These are phyloP conservation scores for Peltaster fructicola DNA, from an alignment of 2,329 filamentous ascomycete species.

Conservation along the genomic window DNA sequence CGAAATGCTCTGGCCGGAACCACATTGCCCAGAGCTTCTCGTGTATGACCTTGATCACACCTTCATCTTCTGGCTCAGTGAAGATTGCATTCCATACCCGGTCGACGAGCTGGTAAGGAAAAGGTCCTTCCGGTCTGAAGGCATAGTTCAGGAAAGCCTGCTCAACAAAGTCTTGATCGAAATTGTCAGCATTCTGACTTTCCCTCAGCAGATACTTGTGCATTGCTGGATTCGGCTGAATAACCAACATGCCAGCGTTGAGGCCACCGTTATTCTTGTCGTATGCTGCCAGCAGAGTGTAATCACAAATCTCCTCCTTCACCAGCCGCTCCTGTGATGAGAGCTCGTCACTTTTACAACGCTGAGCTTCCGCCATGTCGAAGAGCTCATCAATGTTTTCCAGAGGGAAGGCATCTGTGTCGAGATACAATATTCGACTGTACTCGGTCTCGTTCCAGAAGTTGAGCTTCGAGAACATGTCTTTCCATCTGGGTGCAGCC, in stretches of 20 bases:
- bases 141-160: slow-evolving; percentile 9
- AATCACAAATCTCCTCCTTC: too few relatives aligned
- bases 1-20: too few relatives aligned
- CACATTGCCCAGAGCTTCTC: slow-evolving; percentile 10
- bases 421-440: slow-evolving; percentile 37
- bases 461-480: slow-evolving; percentile 52
- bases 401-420: slow-evolving; percentile 48
- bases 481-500: too few relatives aligned
- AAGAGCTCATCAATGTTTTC: slow-evolving; percentile 54
- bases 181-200: slow-evolving; percentile 6
- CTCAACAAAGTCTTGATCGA: slow-evolving; percentile 9
- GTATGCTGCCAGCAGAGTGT: too few relatives aligned
- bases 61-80: slow-evolving; percentile 7
- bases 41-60: slow-evolving; percentile 10
- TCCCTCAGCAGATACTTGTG: slow-evolving; percentile 7
- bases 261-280: too few relatives aligned
- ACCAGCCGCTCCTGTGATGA: too few relatives aligned
- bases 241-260: slow-evolving; percentile 9
- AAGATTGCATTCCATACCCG: slow-evolving; percentile 10
- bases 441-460: slow-evolving; percentile 52
- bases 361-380: too few relatives aligned
- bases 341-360: too few relatives aligned
- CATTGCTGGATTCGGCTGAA: slow-evolving; percentile 9
- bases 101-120: slow-evolving; percentile 6
- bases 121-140: slow-evolving; percentile 7